Evolutionary conservation across 805 yeast species (phyloP).

Genomic region (Ogataea nitratoaversa): DNA sequence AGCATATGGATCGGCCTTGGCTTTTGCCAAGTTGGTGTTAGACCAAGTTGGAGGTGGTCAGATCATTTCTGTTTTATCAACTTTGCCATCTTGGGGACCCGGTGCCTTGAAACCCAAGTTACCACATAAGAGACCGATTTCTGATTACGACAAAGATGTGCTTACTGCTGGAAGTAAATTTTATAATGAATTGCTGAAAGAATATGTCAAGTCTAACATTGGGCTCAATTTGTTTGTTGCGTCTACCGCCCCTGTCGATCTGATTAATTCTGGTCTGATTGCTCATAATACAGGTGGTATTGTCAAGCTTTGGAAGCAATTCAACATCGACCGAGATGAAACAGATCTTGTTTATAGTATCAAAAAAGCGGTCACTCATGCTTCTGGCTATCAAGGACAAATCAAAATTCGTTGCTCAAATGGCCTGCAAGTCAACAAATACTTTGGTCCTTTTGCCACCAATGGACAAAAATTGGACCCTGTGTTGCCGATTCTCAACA

Average conservation of each 20-base stretch:
- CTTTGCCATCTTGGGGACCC: slow-evolving; percentile 77
- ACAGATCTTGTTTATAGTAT: slow-evolving; percentile 55
- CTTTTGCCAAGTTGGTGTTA: slow-evolving; percentile 61
- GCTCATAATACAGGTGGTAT: slow-evolving; percentile 69
- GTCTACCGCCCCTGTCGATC: slow-evolving; percentile 57
- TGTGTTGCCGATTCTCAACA: slow-evolving; percentile 57
- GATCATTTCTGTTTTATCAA: slow-evolving; percentile 60
- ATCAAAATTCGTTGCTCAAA: slow-evolving; percentile 82
- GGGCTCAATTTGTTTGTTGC: slow-evolving; percentile 78
- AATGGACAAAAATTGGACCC: slow-evolving; percentile 51
- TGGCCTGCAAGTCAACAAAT: slow-evolving; percentile 76
- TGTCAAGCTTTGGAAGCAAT: slow-evolving; percentile 61
- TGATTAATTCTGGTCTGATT: slow-evolving; percentile 67
- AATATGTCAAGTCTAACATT: slow-evolving; percentile 52
- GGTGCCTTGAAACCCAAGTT: slow-evolving; percentile 56
- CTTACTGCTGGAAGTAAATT: slow-evolving; percentile 58
- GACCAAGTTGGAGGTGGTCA: slow-evolving; percentile 77
- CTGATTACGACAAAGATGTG: slow-evolving; percentile 42
- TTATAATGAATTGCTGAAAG: slow-evolving; percentile 56
- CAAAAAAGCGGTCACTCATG: slow-evolving; percentile 43
- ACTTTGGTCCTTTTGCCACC: slow-evolving; percentile 57
- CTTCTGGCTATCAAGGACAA: slow-evolving; percentile 74
- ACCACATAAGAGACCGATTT: slow-evolving; percentile 29
- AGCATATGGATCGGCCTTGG: slow-evolving; percentile 74
- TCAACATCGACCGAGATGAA: slow-evolving; percentile 67